phyloP scores from a whole-genome alignment of 257 asterid species.

The Jasminum sambac region DNA sequence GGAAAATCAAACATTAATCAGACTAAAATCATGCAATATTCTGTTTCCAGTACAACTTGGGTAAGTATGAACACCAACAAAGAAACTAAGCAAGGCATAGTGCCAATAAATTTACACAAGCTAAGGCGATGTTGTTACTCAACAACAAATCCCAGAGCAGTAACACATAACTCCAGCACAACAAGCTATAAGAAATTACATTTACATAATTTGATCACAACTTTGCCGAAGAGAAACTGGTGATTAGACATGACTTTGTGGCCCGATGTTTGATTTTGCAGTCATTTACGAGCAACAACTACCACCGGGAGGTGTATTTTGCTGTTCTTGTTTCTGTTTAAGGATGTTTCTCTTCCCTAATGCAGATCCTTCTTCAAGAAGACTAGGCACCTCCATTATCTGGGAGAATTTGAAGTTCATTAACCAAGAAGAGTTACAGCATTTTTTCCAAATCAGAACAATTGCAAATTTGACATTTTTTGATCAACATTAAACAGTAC shows the following conservation, averaged over 20 bases:
- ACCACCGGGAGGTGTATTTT: conserved; percentile 40
- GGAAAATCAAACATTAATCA: not conserved
- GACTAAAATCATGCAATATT: not conserved
- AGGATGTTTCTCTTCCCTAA: conserved; percentile 74
- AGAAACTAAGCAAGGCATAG: not conserved
- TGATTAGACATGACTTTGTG: not conserved
- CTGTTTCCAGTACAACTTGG: conserved; percentile 1
- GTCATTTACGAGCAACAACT: conserved; percentile 70
- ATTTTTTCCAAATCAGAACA: too few relatives aligned
- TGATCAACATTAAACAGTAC: not conserved
- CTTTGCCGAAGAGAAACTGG: not conserved
- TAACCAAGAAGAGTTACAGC: not conserved
- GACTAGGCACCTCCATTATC: conserved; percentile 96
- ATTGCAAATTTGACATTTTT: too few relatives aligned
- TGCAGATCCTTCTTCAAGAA: conserved; percentile 78
- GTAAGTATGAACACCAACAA: not conserved
- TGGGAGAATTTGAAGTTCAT: conserved; percentile 14
- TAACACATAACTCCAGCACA: not conserved
- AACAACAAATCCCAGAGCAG: not conserved
- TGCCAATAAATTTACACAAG: not conserved
- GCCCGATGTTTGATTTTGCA: conserved; percentile 5
- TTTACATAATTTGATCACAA: not conserved
- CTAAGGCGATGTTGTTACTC: not conserved
- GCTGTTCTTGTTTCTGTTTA: conserved; percentile 77
- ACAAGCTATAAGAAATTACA: not conserved